phyloP scores from a whole-genome alignment of 2,329 filamentous ascomycete species.

The Reticulascus tulasneorum region DNA sequence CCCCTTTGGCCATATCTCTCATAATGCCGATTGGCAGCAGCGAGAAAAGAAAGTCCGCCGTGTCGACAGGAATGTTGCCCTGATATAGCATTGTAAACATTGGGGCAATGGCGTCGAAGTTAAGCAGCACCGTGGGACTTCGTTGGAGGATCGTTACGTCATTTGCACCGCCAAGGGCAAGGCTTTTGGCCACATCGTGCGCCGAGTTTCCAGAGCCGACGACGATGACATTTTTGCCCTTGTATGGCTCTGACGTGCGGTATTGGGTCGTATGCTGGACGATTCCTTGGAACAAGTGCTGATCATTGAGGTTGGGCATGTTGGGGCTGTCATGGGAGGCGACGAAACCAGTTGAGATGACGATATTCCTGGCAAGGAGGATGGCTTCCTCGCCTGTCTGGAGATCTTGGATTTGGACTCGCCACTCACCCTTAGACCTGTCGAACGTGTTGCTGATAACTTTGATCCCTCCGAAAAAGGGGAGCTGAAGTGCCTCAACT shows the following conservation, averaged over 20 bases:
- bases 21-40: constrained; percentile 42
- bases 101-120: constrained; percentile 29
- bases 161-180: constrained; percentile 38
- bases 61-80: constrained; percentile 38
- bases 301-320: constrained; percentile 34
- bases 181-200: constrained; percentile 48
- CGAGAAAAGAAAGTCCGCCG: constrained; percentile 43
- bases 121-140: constrained; percentile 44
- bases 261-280: constrained; percentile 40
- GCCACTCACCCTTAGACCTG: background rate
- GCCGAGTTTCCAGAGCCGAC: constrained; percentile 46
- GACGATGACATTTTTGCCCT: constrained; percentile 38
- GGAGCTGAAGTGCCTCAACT: constrained; percentile 3
- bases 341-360: constrained; percentile 42
- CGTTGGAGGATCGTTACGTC: constrained; percentile 52
- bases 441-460: constrained; percentile 2
- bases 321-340: constrained; percentile 24
- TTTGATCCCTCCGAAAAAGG: constrained; percentile 6
- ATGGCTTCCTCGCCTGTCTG: constrained; percentile 12
- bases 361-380: constrained; percentile 34
- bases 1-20: constrained; percentile 36
- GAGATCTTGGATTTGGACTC: background rate
- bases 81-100: constrained; percentile 34
- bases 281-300: constrained; percentile 34
- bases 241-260: constrained; percentile 25